These are phyloP conservation scores for Talaromyces sp. DNA, from an alignment of 2,329 filamentous ascomycete genomes.

Conservation along the genomic window DNA sequence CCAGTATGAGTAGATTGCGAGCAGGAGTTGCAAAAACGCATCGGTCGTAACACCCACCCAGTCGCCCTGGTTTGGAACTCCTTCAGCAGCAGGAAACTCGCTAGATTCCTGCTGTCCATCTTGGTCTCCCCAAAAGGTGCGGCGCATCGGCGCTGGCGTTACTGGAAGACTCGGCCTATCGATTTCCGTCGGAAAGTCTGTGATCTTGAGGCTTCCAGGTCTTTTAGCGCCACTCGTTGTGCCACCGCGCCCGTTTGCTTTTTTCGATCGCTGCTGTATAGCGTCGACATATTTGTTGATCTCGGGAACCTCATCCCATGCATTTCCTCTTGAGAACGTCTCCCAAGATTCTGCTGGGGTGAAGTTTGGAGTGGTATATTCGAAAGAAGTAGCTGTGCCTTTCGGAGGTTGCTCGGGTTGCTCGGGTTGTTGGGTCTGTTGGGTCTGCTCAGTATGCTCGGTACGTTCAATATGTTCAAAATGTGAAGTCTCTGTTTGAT, in stretches of 20 bases:
- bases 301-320: slow-evolving; percentile 87
- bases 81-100: slow-evolving; percentile 70
- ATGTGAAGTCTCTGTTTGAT: slow-evolving; percentile 13
- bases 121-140: slow-evolving; percentile 8
- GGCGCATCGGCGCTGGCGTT: slow-evolving; percentile 68
- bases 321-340: slow-evolving; percentile 70
- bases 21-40: slow-evolving; percentile 44
- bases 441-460: neutral
- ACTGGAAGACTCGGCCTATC: slow-evolving; percentile 88
- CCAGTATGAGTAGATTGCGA: slow-evolving; percentile 46
- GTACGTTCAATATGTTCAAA: slow-evolving; percentile 18
- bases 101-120: neutral
- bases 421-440: neutral
- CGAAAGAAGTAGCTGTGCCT: neutral
- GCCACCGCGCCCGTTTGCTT: slow-evolving; percentile 19
- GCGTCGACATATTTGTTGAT: slow-evolving; percentile 84
- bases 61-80: slow-evolving; percentile 81
- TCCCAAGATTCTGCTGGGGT: slow-evolving; percentile 63
- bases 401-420: neutral
- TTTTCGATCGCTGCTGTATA: slow-evolving; percentile 51
- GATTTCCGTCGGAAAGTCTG: slow-evolving; percentile 78
- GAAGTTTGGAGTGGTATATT: slow-evolving; percentile 22
- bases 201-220: slow-evolving; percentile 64
- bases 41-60: slow-evolving; percentile 76
- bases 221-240: slow-evolving; percentile 34